phyloP scores from a whole-genome alignment of 768 basidiomycete genomes.

The Dendrothele bispora region DNA sequence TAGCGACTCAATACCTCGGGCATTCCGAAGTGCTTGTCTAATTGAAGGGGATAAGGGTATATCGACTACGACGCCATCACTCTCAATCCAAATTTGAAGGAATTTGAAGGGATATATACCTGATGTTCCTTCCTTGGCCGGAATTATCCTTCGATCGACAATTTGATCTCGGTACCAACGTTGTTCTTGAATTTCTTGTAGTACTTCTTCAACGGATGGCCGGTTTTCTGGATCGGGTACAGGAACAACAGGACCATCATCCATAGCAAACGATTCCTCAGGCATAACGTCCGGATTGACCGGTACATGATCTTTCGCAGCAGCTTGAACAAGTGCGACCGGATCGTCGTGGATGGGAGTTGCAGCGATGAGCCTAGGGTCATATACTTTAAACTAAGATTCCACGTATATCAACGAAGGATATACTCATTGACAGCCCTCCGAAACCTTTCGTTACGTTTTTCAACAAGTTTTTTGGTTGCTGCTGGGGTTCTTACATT shows the following conservation, averaged over 20 bases:
- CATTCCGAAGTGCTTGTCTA: slow-evolving; percentile 49
- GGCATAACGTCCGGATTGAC: slow-evolving; percentile 44
- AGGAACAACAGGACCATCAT: slow-evolving; percentile 8
- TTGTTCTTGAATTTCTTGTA: slow-evolving; percentile 56
- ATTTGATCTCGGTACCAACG: slow-evolving; percentile 77
- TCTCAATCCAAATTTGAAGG: not conserved
- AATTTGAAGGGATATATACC: slow-evolving; percentile 37
- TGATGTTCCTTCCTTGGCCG: slow-evolving; percentile 48
- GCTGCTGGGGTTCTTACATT: slow-evolving; percentile 44
- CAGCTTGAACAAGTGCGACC: slow-evolving; percentile 58
- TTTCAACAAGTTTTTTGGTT: slow-evolving; percentile 69
- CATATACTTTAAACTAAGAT: slow-evolving; percentile 23
- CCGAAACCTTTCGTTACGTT: slow-evolving; percentile 63
- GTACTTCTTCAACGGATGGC: slow-evolving; percentile 54
- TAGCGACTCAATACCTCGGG: slow-evolving; percentile 61
- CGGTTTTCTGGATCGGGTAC: slow-evolving; percentile 49
- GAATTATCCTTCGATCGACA: slow-evolving; percentile 50
- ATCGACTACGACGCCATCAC: not conserved
- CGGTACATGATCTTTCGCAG: slow-evolving; percentile 72
- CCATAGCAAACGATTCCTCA: not conserved
- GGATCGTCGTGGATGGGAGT: slow-evolving; percentile 58
- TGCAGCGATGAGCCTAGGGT: slow-evolving; percentile 51
- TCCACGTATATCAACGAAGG: not conserved
- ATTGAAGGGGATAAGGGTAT: slow-evolving; percentile 63
- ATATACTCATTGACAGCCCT: slow-evolving; percentile 69